phyloP scores from a whole-genome alignment of 352 stramenopile genomes.

The Blastocystis sp. region DNA sequence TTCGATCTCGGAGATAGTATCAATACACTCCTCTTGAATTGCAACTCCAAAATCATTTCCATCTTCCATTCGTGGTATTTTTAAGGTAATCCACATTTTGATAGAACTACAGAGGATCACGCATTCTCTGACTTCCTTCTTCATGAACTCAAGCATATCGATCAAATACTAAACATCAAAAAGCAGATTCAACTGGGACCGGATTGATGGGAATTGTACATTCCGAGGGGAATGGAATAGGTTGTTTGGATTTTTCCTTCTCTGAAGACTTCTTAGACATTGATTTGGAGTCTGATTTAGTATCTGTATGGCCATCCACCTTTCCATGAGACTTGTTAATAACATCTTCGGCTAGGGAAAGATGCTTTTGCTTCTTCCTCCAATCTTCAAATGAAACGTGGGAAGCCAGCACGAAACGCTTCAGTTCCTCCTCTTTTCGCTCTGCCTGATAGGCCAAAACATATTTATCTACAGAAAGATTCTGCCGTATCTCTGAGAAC shows the following conservation, averaged over 20 bases:
- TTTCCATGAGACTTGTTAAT: not conserved
- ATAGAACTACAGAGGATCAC: constrained; percentile 60
- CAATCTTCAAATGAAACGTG: constrained; percentile 43
- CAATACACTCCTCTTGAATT: constrained; percentile 69
- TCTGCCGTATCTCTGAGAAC: constrained; percentile 10
- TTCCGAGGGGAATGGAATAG: constrained; percentile 19
- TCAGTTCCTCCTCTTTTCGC: constrained; percentile 41
- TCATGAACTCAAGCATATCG: constrained; percentile 34
- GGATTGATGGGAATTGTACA: constrained; percentile 25
- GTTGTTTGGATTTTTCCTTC: not conserved
- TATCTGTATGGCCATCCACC: not conserved
- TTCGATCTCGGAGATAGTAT: constrained; percentile 64
- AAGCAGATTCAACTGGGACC: not conserved
- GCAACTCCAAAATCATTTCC: constrained; percentile 71
- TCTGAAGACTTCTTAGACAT: not conserved
- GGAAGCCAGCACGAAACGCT: constrained; percentile 19
- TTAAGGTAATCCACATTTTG: constrained; percentile 70
- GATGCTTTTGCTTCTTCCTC: constrained; percentile 61
- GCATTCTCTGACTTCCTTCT: constrained; percentile 40
- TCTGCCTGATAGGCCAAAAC: constrained; percentile 57
- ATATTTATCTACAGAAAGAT: constrained; percentile 50
- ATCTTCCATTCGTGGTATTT: constrained; percentile 70
- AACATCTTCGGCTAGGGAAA: not conserved
- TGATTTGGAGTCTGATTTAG: not conserved
- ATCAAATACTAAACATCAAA: constrained; percentile 2